Conservation (phyloP, 2,329 filamentous ascomycete species). For the Beauveria pseudobassiana region DNA sequence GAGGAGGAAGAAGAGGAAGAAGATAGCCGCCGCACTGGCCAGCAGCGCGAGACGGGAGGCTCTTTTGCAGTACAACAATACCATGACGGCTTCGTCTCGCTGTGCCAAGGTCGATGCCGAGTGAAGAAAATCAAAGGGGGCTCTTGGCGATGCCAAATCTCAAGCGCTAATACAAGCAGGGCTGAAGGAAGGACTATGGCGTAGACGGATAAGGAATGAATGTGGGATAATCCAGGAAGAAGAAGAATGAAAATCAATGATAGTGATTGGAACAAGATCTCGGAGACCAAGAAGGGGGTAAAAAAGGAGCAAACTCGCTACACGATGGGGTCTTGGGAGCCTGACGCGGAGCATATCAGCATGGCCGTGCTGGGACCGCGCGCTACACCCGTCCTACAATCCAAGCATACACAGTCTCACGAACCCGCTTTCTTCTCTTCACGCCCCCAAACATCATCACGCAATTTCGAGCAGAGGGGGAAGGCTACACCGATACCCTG, state of each 20-base stretch:
- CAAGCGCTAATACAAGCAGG: background rate
- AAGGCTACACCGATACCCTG: no score
- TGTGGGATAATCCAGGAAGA: no score
- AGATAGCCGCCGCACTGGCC: background rate
- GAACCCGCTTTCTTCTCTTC: background rate
- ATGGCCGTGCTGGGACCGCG: background rate
- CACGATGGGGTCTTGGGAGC: background rate
- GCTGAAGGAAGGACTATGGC: background rate
- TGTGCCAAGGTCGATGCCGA: background rate
- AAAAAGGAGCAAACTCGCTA: background rate
- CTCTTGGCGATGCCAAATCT: background rate
- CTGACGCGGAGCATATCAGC: background rate
- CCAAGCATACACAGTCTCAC: background rate
- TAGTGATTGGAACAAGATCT: background rate
- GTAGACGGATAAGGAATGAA: background rate
- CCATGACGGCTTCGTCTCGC: background rate
- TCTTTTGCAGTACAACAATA: background rate
- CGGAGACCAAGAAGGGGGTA: background rate
- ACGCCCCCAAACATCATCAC: no score
- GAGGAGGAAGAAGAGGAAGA: background rate
- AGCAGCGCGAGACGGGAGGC: background rate
- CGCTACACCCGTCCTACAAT: background rate
- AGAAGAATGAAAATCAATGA: background rate
- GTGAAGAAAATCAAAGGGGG: background rate
- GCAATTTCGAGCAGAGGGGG: no score